Evolutionary conservation across 441 rosid species (phyloP).

Genomic region (Flueggea neowawraea): DNA sequence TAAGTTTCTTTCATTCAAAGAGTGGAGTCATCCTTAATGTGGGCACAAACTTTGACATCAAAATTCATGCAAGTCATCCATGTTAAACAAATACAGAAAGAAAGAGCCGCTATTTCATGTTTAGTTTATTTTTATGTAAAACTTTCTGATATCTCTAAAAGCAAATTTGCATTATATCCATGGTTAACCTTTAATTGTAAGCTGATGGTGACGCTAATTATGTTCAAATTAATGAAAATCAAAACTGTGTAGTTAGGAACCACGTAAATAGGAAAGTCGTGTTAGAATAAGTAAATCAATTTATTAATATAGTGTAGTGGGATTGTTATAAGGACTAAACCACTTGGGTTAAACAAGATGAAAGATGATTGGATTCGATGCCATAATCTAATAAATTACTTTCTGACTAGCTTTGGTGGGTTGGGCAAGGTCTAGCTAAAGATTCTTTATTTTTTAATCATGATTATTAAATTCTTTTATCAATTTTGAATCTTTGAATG

Average conservation of each 20-base stretch:
- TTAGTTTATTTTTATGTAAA: too few relatives aligned
- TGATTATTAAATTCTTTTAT: not conserved
- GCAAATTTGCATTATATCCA: too few relatives aligned
- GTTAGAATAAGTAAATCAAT: not conserved
- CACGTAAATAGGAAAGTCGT: too few relatives aligned
- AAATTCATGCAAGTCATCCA: not conserved
- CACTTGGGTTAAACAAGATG: conserved; percentile 19
- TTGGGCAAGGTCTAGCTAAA: conserved; percentile 19
- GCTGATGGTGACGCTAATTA: too few relatives aligned
- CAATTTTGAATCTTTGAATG: conserved; percentile 35
- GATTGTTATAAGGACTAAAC: conserved; percentile 26
- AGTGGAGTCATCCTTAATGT: too few relatives aligned
- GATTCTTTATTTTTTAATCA: conserved; percentile 22
- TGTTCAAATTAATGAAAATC: too few relatives aligned
- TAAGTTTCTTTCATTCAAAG: not conserved
- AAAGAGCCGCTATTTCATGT: too few relatives aligned
- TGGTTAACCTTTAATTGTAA: too few relatives aligned
- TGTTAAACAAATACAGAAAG: not conserved
- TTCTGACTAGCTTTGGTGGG: conserved; percentile 17
- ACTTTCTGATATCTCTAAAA: too few relatives aligned
- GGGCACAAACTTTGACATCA: not conserved
- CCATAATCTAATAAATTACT: conserved; percentile 16
- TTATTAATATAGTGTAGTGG: conserved; percentile 11
- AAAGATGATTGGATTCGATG: conserved; percentile 31
- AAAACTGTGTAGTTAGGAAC: too few relatives aligned